A percentile compares a stretch with the other conserved stretches of the same genome.
These are phyloP conservation scores for Friedmanniomyces endolithicus DNA, from an alignment of 495 filamentous ascomycete species.

Conservation along the genomic window DNA sequence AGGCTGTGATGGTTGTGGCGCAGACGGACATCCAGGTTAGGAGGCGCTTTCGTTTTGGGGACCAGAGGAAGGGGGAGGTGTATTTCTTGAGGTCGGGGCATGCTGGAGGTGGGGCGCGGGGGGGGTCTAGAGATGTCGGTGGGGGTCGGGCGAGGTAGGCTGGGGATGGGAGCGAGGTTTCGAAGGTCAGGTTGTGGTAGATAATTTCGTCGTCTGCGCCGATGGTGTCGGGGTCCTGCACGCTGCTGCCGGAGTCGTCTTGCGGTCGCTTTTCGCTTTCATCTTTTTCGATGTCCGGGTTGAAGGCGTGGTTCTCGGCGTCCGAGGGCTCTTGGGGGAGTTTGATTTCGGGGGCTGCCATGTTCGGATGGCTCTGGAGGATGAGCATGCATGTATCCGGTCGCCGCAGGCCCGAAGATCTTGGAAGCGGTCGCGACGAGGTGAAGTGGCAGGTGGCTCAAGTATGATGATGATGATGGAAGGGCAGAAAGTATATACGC, in stretches of 20 bases:
- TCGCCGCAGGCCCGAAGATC: background rate
- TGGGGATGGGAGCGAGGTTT: slow-evolving; percentile 52
- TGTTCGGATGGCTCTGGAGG: background rate
- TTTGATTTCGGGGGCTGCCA: slow-evolving; percentile 23
- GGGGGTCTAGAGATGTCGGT: slow-evolving; percentile 14
- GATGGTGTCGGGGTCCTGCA: background rate
- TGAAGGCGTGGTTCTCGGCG: background rate
- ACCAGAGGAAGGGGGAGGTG: slow-evolving; percentile 64
- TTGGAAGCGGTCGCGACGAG: background rate
- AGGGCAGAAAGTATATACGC: background rate
- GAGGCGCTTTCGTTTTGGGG: slow-evolving; percentile 38
- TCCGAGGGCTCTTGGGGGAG: slow-evolving; percentile 18
- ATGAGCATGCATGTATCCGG: background rate
- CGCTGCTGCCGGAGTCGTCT: background rate
- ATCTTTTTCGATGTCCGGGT: background rate
- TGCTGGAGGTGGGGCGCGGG: slow-evolving; percentile 29
- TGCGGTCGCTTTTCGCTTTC: slow-evolving; percentile 5
- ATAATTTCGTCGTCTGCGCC: slow-evolving; percentile 35
- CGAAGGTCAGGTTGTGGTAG: slow-evolving; percentile 61
- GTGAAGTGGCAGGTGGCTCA: background rate
- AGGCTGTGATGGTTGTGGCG: slow-evolving; percentile 67
- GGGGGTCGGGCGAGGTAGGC: slow-evolving; percentile 32
- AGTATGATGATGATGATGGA: background rate
- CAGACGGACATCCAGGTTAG: slow-evolving; percentile 63
- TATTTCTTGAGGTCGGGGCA: slow-evolving; percentile 55